Conservation (phyloP, 2,329 filamentous ascomycete genomes). For the Pseudogymnoascus sp. region DNA sequence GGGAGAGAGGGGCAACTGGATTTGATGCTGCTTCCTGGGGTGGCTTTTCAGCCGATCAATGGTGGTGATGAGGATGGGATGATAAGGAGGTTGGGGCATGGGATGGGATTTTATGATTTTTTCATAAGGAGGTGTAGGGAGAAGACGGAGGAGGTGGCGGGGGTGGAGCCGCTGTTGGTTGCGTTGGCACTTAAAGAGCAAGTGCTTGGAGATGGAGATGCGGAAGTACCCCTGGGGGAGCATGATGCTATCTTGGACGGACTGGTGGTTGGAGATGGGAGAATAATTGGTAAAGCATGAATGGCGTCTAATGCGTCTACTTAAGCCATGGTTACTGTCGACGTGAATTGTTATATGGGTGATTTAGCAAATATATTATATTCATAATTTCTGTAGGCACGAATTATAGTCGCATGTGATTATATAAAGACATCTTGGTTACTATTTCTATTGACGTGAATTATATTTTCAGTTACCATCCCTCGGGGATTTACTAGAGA, state of each 20-base stretch:
- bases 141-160: conserved; percentile 45
- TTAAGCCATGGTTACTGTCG: neutral
- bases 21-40: conserved; percentile 82
- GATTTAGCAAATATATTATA: neutral
- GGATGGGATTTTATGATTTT: conserved; percentile 94
- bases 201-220: conserved; percentile 51
- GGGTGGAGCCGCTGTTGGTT: conserved; percentile 52
- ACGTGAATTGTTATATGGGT: neutral
- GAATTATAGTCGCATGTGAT: neutral
- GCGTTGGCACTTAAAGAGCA: conserved; percentile 84
- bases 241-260: conserved; percentile 77
- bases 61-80: conserved; percentile 47
- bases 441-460: too few relatives aligned
- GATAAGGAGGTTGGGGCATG: conserved; percentile 77
- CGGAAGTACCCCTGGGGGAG: conserved; percentile 62
- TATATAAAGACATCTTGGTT: too few relatives aligned
- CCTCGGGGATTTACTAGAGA: too few relatives aligned
- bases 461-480: too few relatives aligned
- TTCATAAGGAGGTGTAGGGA: conserved; percentile 69
- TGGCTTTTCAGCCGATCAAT: conserved; percentile 55
- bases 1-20: conserved; percentile 53
- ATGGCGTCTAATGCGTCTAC: neutral
- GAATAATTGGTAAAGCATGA: conserved; percentile 33
- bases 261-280: conserved; percentile 62
- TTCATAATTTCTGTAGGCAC: neutral